Percentiles rank a stretch among this genome's conserved stretches.
These are phyloP conservation scores for Mycena pura DNA, from an alignment of 768 basidiomycete species.

Conservation along the genomic window DNA sequence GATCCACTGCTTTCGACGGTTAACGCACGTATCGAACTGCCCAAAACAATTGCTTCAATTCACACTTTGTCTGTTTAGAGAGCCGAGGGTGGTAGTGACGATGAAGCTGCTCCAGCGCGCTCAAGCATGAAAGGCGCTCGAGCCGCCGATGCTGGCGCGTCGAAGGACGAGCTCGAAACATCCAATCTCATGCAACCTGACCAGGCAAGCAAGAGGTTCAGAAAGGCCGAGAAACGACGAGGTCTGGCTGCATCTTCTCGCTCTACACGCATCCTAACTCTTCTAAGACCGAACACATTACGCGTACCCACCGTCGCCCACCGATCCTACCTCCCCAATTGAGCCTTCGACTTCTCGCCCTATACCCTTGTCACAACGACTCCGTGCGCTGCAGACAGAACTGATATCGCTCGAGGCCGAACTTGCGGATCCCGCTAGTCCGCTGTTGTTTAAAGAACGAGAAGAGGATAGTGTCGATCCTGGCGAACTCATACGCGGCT, in stretches of 20 bases:
- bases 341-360: slow-evolving; percentile 43
- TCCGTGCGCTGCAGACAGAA: slow-evolving; percentile 77
- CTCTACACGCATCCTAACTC: not conserved
- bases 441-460: slow-evolving; percentile 63
- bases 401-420: slow-evolving; percentile 81
- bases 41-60: slow-evolving; percentile 6
- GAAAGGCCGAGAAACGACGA: slow-evolving; percentile 71
- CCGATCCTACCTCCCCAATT: slow-evolving; percentile 51
- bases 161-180: slow-evolving; percentile 73
- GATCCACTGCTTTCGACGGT: slow-evolving; percentile 67
- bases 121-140: slow-evolving; percentile 41
- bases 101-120: slow-evolving; percentile 50
- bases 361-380: slow-evolving; percentile 60
- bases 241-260: slow-evolving; percentile 41
- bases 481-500: slow-evolving; percentile 75
- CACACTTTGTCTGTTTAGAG: slow-evolving; percentile 39
- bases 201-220: slow-evolving; percentile 74
- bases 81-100: slow-evolving; percentile 74
- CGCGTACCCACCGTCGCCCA: slow-evolving; percentile 72
- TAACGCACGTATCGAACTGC: slow-evolving; percentile 48
- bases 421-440: slow-evolving; percentile 82
- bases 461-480: slow-evolving; percentile 71
- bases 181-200: slow-evolving; percentile 67
- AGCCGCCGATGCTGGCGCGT: slow-evolving; percentile 43
- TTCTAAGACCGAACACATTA: slow-evolving; percentile 62